Conservation (phyloP, 1,284 basidiomycete species). For the Ganoderma sinense region DNA sequence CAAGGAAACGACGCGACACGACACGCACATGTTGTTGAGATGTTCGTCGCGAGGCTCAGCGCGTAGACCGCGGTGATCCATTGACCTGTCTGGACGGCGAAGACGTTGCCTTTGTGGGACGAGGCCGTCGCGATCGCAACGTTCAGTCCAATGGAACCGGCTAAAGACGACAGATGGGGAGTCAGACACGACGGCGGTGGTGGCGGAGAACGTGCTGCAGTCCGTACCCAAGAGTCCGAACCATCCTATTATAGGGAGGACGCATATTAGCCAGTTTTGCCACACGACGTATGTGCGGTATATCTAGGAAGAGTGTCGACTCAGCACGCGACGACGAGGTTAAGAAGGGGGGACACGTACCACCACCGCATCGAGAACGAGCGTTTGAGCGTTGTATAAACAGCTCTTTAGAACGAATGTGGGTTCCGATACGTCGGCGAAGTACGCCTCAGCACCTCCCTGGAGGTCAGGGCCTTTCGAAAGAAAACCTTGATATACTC, state of each 20-base stretch:
- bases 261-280: slow-evolving; percentile 34
- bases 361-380: slow-evolving; percentile 13
- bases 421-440: slow-evolving; percentile 36
- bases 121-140: slow-evolving; percentile 24
- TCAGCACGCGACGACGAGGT: slow-evolving; percentile 18
- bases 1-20: not conserved
- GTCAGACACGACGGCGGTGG: slow-evolving; percentile 39
- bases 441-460: slow-evolving; percentile 30
- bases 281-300: slow-evolving; percentile 36
- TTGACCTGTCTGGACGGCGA: slow-evolving; percentile 30
- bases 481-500: slow-evolving; percentile 1
- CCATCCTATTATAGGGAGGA: slow-evolving; percentile 34
- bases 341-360: not conserved
- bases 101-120: slow-evolving; percentile 31
- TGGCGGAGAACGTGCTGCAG: slow-evolving; percentile 23
- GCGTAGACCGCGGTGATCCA: slow-evolving; percentile 44
- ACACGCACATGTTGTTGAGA: slow-evolving; percentile 39
- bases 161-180: slow-evolving; percentile 29
- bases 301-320: slow-evolving; percentile 9
- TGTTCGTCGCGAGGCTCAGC: slow-evolving; percentile 40
- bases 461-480: not conserved
- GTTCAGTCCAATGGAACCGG: slow-evolving; percentile 26
- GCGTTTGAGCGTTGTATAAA: slow-evolving; percentile 28
- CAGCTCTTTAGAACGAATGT: slow-evolving; percentile 28
- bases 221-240: slow-evolving; percentile 31